Percentiles rank a stretch among this genome's conserved stretches.
These are phyloP conservation scores for Tulasnella sp. DNA, from an alignment of 768 basidiomycete genomes.

Conservation along the genomic window DNA sequence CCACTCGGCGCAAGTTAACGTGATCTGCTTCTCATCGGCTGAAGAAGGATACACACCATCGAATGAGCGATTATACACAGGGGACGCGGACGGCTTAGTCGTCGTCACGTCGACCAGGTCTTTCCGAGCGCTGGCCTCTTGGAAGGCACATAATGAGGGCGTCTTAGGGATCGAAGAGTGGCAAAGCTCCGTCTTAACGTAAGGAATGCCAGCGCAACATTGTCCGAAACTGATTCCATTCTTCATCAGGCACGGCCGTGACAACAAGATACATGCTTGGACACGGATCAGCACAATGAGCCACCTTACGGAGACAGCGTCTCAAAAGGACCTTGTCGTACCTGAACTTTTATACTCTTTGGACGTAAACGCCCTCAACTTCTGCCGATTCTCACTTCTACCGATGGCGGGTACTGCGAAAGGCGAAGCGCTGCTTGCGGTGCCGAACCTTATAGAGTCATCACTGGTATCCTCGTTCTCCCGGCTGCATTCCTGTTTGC, in stretches of 20 bases:
- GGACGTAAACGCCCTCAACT: conserved; percentile 89
- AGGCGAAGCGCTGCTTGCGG: conserved; percentile 41
- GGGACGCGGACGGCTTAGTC: conserved; percentile 68
- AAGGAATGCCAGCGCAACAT: conserved; percentile 26
- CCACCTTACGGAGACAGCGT: conserved; percentile 44
- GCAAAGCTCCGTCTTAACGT: conserved; percentile 63
- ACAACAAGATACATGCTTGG: conserved; percentile 80
- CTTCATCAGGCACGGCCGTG: conserved; percentile 57
- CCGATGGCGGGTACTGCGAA: conserved; percentile 21
- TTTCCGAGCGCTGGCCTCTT: conserved; percentile 58
- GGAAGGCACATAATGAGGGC: conserved; percentile 70
- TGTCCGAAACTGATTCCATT: background rate
- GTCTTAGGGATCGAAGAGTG: conserved; percentile 74
- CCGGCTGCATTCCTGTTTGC: background rate
- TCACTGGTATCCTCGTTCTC: conserved; percentile 44
- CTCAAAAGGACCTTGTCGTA: conserved; percentile 35
- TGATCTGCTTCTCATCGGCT: conserved; percentile 52
- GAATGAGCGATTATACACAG: conserved; percentile 77
- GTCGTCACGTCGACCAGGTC: conserved; percentile 64
- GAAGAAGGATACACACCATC: background rate
- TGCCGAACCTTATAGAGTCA: conserved; percentile 86
- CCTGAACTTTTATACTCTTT: conserved; percentile 55
- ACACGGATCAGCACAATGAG: conserved; percentile 37
- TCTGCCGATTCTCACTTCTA: conserved; percentile 77
- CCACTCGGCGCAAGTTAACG: conserved; percentile 52